Conservation (phyloP, 1,284 basidiomycete genomes). For the Cerrena zonata region DNA sequence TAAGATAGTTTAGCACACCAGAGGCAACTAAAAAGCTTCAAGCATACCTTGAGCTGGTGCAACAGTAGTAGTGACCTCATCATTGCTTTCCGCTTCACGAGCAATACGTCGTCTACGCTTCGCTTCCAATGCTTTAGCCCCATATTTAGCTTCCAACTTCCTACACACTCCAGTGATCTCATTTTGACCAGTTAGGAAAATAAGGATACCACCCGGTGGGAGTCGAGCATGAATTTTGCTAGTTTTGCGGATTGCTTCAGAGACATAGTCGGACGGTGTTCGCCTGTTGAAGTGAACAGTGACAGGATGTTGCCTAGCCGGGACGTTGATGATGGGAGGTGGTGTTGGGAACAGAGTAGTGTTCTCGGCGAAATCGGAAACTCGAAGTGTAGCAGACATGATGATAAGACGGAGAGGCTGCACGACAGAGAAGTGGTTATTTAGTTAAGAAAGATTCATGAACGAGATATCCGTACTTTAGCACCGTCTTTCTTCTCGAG, state of each 20-base stretch:
- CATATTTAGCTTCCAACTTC: constrained; percentile 76
- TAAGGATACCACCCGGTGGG: constrained; percentile 66
- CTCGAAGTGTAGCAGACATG: constrained; percentile 97
- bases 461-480: constrained; percentile 42
- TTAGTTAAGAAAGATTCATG: not conserved
- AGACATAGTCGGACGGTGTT: constrained; percentile 84
- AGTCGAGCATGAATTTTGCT: constrained; percentile 72
- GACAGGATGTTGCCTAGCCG: constrained; percentile 91
- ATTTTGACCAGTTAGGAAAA: constrained; percentile 76
- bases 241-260: constrained; percentile 86
- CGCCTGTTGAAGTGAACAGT: constrained; percentile 89
- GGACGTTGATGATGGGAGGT: constrained; percentile 87
- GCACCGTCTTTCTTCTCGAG: constrained; percentile 59
- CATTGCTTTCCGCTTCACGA: not conserved
- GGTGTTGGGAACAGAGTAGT: constrained; percentile 73
- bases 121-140: constrained; percentile 56
- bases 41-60: constrained; percentile 44
- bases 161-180: constrained; percentile 65
- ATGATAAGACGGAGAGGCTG: constrained; percentile 89
- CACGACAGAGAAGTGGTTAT: too few relatives aligned
- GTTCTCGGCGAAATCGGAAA: constrained; percentile 91
- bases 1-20: constrained; percentile 1
- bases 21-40: not conserved
- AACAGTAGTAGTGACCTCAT: constrained; percentile 19
- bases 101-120: constrained; percentile 36